Evolutionary conservation across 73 alveolate genomes (phyloP), one percentile per base, ranked within the genome.

Genomic region (Uronychia setigera): DNA sequence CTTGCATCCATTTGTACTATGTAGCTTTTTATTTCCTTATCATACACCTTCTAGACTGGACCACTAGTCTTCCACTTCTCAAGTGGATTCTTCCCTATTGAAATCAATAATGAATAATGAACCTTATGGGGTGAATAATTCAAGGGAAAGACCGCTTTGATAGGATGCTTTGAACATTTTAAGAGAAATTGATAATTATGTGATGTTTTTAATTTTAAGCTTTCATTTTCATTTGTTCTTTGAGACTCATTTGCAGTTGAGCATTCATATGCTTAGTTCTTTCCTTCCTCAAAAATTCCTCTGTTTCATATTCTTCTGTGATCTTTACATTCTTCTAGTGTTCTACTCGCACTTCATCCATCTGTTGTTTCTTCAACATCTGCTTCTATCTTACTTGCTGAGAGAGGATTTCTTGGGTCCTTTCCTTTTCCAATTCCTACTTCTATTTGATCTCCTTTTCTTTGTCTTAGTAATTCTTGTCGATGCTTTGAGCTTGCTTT

Each of bases 121-220:
- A 32, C 79, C 79, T 67, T 67, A n/a, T 13, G 79, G 79, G 19
- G 79, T 67, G 31, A 67, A 67, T 67, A 67, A 26, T n/a, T 67
- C 79, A 13, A 67, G 32, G 19, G 79, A 29, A 67, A 26, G 79
- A 1, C 79, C 79, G 28, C 79, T 67, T 67, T 67, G 28, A 32
- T 67, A 67, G n/a, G n/a, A n/a, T n/a, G n/a, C n/a, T n/a, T n/a
- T n/a, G n/a, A n/a, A n/a, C n/a, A n/a, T n/a, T n/a, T n/a, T n/a
- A n/a, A n/a, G n/a, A n/a, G n/a, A n/a, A n/a, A n/a, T n/a, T n/a
- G n/a, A n/a, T n/a, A n/a, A n/a, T n/a, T n/a, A n/a, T n/a, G n/a
- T n/a, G 67, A 11, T 46, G 5, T 46, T 46, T 46, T 46, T 46
- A 46, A 19, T 46, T 46, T 46, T 46, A 46, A 46, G 67, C 67